Evolutionary conservation across 495 filamentous ascomycete genomes (phyloP).

Genomic region (Hypoxylon perforatum): DNA sequence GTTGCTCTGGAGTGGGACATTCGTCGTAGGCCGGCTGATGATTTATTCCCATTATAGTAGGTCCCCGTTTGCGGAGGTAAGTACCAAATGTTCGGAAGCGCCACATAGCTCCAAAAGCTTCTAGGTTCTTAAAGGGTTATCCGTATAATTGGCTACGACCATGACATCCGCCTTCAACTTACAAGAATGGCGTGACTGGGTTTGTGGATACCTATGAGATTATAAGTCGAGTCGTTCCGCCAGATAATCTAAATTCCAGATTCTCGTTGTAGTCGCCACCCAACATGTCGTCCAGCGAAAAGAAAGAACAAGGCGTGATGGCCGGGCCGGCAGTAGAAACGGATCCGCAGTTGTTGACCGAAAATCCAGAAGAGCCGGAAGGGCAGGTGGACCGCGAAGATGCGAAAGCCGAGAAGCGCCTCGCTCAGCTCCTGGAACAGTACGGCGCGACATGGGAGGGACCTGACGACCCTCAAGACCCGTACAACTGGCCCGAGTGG

Average conservation of each 20-base stretch:
- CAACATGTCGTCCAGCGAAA: slow-evolving; percentile 14
- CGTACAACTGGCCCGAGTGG: slow-evolving; percentile 65
- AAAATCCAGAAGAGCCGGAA: background rate
- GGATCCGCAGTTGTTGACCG: background rate
- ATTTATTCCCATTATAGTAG: background rate
- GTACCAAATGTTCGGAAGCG: too few relatives aligned
- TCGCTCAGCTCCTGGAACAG: slow-evolving; percentile 5
- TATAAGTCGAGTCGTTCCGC: too few relatives aligned
- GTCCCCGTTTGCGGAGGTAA: background rate
- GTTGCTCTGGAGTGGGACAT: slow-evolving; percentile 5
- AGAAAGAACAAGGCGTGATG: slow-evolving; percentile 10
- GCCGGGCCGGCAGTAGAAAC: background rate
- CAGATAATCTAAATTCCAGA: too few relatives aligned
- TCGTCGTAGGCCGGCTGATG: background rate
- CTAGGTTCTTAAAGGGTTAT: too few relatives aligned
- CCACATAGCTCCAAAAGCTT: too few relatives aligned
- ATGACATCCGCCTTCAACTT: too few relatives aligned
- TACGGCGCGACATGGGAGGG: slow-evolving; percentile 64
- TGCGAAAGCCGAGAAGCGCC: slow-evolving; percentile 17
- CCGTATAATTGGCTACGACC: too few relatives aligned
- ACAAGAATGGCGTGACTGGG: too few relatives aligned
- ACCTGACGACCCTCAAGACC: slow-evolving; percentile 66
- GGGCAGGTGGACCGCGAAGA: slow-evolving; percentile 1
- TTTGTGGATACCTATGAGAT: too few relatives aligned
- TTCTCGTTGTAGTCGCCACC: too few relatives aligned